Conservation (phyloP, 1,284 basidiomycete species). For the Crucibulum parvulum region DNA sequence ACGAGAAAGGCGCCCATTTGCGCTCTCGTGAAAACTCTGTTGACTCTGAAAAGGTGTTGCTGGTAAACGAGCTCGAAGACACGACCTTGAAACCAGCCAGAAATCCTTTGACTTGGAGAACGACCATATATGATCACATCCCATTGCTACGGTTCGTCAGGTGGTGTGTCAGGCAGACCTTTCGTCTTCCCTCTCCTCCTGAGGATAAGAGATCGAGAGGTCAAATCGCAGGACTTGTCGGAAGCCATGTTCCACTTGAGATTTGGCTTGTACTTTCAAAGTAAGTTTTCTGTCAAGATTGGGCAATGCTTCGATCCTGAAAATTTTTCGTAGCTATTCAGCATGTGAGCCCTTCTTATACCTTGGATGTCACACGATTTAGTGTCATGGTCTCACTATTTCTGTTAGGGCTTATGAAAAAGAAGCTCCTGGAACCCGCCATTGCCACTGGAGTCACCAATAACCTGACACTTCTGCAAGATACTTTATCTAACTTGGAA, state of each 20-base stretch:
- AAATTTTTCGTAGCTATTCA: neutral
- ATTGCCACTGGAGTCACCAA: constrained; percentile 54
- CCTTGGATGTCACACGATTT: neutral
- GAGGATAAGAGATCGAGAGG: constrained; percentile 5
- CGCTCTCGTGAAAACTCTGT: constrained; percentile 35
- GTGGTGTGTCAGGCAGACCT: constrained; percentile 40
- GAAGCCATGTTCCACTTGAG: constrained; percentile 70
- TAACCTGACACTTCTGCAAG: constrained; percentile 55
- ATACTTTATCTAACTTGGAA: constrained; percentile 64
- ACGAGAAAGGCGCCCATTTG: neutral
- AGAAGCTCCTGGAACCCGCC: constrained; percentile 51
- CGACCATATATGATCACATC: constrained; percentile 58
- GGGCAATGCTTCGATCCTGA: neutral
- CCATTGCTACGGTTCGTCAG: constrained; percentile 60
- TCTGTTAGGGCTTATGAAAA: constrained; percentile 45
- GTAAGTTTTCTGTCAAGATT: constrained; percentile 18
- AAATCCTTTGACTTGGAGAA: constrained; percentile 48
- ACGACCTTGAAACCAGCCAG: constrained; percentile 57
- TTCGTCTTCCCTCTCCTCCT: constrained; percentile 15
- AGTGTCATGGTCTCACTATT: neutral
- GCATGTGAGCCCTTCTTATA: too few species aligned
- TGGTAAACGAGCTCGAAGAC: constrained; percentile 46
- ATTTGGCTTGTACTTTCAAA: constrained; percentile 60
- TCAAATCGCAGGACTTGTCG: constrained; percentile 33
- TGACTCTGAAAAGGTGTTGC: constrained; percentile 59